phyloP scores from a whole-genome alignment of 148 eudicot species.

The Vaccinium myrtillus region DNA sequence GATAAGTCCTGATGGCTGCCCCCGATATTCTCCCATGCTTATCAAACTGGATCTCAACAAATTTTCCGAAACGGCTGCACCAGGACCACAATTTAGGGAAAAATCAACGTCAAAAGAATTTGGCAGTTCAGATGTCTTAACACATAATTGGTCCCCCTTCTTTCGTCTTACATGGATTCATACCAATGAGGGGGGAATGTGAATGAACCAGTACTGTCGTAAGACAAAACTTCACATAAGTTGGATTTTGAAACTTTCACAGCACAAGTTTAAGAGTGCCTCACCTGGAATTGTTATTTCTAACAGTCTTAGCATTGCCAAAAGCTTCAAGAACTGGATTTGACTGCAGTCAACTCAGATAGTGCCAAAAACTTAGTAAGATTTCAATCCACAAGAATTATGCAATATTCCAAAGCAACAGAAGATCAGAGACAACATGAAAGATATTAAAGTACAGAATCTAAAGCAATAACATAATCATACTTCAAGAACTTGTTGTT shows the following conservation, averaged over 20 bases:
- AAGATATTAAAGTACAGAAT: neutral
- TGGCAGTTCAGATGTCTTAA: neutral
- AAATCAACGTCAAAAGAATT: constrained; percentile 8
- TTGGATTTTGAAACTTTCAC: constrained; percentile 6
- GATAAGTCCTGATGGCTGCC: constrained; percentile 98
- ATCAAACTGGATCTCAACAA: constrained; percentile 98
- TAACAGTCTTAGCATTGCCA: constrained; percentile 98
- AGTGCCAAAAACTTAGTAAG: constrained; percentile 10
- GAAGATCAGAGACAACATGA: neutral
- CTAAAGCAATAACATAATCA: constrained; percentile 17
- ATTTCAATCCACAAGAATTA: neutral
- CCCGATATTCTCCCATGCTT: constrained; percentile 99
- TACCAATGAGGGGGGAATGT: neutral
- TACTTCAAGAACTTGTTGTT: constrained; percentile 99
- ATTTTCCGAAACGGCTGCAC: constrained; percentile 98
- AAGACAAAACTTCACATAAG: neutral
- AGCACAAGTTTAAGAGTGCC: constrained; percentile 23
- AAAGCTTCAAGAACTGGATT: constrained; percentile 99
- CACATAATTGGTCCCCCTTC: neutral
- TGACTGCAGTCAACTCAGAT: constrained; percentile 61
- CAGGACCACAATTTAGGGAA: constrained; percentile 19
- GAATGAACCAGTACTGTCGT: neutral
- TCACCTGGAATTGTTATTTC: constrained; percentile 99
- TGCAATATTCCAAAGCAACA: neutral
- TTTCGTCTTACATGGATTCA: neutral